Conservation (phyloP, 2,329 filamentous ascomycete genomes). For the Trichothecium sympodiale region DNA sequence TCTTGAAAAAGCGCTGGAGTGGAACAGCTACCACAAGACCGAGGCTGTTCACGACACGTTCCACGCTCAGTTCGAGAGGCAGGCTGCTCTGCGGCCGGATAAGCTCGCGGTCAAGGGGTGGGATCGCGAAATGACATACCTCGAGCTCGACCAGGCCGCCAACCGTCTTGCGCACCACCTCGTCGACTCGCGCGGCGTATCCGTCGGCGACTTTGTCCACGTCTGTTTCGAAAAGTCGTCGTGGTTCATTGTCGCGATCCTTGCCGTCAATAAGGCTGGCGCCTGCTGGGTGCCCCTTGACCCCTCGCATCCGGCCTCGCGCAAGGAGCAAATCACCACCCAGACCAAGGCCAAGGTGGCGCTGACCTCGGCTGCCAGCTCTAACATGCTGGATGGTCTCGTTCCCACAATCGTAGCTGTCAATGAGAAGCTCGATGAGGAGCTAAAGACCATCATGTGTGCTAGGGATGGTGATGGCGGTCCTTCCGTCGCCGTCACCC, state of each 20-base stretch:
- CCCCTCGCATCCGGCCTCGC: slow-evolving; percentile 3
- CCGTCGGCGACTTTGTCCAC: slow-evolving; percentile 6
- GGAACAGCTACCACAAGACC: slow-evolving; percentile 1
- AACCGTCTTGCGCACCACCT: background rate
- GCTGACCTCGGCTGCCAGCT: background rate
- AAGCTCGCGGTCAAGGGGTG: slow-evolving; percentile 27
- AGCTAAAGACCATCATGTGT: no score
- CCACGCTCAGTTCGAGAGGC: slow-evolving; percentile 1
- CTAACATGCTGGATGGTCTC: no score
- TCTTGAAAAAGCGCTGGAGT: slow-evolving; percentile 1
- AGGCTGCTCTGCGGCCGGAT: slow-evolving; percentile 12
- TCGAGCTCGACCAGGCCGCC: slow-evolving; percentile 18
- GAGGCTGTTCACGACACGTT: slow-evolving; percentile 2
- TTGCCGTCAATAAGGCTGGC: slow-evolving; percentile 13
- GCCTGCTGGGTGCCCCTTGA: slow-evolving; percentile 13
- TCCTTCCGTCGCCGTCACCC: background rate
- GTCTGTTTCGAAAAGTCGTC: slow-evolving; percentile 11
- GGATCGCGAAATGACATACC: slow-evolving; percentile 19
- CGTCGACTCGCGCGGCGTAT: slow-evolving; percentile 2
- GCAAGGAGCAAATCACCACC: background rate
- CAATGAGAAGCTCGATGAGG: no score
- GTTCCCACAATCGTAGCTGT: no score
- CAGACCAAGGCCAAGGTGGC: slow-evolving; percentile 1
- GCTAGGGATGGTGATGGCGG: no score
- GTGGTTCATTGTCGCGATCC: slow-evolving; percentile 9